Evolutionary conservation across 2,329 filamentous ascomycete species (phyloP).

Genomic region (Penicillium sp.): DNA sequence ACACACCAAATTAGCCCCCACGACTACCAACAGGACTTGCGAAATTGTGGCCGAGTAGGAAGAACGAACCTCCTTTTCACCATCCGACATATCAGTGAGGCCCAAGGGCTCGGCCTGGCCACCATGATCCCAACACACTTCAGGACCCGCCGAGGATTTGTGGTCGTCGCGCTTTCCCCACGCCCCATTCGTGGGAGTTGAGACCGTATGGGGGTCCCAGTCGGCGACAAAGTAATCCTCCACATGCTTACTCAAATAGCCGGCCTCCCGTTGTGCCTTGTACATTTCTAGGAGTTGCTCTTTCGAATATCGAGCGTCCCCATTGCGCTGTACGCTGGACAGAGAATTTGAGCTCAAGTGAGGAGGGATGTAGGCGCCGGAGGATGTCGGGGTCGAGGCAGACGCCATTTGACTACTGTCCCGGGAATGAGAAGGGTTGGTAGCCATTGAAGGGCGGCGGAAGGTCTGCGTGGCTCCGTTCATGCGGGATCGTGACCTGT

Average conservation of each 20-base stretch:
- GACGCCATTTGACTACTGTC: slow-evolving; percentile 38
- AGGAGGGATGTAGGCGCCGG: slow-evolving; percentile 54
- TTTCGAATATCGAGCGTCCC: slow-evolving; percentile 64
- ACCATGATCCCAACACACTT: slow-evolving; percentile 79
- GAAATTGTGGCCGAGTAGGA: background rate
- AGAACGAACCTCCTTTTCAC: slow-evolving; percentile 56
- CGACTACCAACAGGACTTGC: background rate
- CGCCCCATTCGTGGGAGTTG: slow-evolving; percentile 54
- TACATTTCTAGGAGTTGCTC: slow-evolving; percentile 74
- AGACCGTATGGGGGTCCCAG: slow-evolving; percentile 72
- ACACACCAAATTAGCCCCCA: slow-evolving; percentile 8
- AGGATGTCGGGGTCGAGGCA: slow-evolving; percentile 36
- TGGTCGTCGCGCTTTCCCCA: slow-evolving; percentile 76
- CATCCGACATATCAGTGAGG: slow-evolving; percentile 64
- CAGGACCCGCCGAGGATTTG: slow-evolving; percentile 74
- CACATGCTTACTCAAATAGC: slow-evolving; percentile 54
- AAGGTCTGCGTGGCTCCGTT: slow-evolving; percentile 65
- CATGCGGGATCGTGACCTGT: slow-evolving; percentile 55
- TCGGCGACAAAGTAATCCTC: slow-evolving; percentile 64
- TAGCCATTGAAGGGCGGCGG: slow-evolving; percentile 57
- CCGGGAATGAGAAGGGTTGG: slow-evolving; percentile 45
- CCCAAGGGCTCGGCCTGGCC: slow-evolving; percentile 66
- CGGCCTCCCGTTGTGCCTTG: slow-evolving; percentile 51
- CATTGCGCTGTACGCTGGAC: slow-evolving; percentile 46
- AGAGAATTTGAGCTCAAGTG: slow-evolving; percentile 50